A percentile compares a stretch with the other conserved stretches of the same genome.
Conservation (phyloP, 129 eudicot species). For the Mikania micrantha region DNA sequence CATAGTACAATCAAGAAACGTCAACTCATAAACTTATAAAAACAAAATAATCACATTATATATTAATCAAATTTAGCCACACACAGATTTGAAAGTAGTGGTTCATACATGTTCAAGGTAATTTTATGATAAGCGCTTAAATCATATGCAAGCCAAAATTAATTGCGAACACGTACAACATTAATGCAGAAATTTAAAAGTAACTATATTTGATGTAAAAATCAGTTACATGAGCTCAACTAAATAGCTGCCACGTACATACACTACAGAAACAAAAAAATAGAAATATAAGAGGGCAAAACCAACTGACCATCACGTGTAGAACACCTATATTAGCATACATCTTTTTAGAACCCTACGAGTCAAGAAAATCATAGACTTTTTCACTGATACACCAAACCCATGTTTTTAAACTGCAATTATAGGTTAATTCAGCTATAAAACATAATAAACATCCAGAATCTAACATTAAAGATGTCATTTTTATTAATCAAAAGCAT, state of each 20-base stretch:
- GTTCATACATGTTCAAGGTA: slow-evolving; percentile 13
- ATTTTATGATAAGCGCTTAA: slow-evolving; percentile 8
- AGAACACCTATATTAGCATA: slow-evolving; percentile 10
- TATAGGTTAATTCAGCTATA: neutral
- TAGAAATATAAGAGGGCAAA: neutral
- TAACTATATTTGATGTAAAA: slow-evolving; percentile 1
- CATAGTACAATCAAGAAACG: neutral
- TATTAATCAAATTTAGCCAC: neutral
- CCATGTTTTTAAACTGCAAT: slow-evolving; percentile 5
- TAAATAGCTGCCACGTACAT: neutral
- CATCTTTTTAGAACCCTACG: no score
- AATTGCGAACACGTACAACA: neutral
- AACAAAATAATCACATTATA: neutral
- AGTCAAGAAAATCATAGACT: neutral
- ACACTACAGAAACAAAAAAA: neutral
- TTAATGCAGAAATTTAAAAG: slow-evolving; percentile 12
- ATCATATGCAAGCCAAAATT: neutral
- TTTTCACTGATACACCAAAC: neutral
- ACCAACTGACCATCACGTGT: slow-evolving; percentile 22
- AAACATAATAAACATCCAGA: neutral
- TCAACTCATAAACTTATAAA: neutral
- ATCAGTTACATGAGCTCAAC: slow-evolving; percentile 10
- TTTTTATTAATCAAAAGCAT: neutral
- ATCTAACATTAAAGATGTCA: neutral
- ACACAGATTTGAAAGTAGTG: neutral